Evolutionary conservation across 192 early-diverging fungal species (phyloP).

Genomic region (Bifiguratus adelaidae): DNA sequence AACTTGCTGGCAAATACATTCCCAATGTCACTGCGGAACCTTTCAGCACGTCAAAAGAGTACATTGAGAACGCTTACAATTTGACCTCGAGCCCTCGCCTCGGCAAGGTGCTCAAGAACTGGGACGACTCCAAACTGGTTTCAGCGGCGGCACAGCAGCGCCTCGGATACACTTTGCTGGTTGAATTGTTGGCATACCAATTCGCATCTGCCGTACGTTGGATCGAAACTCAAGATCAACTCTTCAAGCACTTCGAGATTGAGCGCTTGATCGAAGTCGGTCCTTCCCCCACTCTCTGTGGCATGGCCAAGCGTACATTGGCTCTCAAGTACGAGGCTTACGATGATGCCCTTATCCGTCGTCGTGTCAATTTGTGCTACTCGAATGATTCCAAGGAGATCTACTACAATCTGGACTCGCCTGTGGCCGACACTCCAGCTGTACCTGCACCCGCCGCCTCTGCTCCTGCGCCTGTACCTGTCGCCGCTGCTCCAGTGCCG

Average conservation of each 20-base stretch:
- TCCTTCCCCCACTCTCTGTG: constrained; percentile 77
- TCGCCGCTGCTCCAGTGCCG: constrained; percentile 43
- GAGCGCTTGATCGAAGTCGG: constrained; percentile 88
- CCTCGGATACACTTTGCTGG: constrained; percentile 72
- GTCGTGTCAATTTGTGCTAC: constrained; percentile 81
- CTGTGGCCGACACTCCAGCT: constrained; percentile 42
- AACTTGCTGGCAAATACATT: constrained; percentile 82
- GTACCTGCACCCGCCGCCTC: constrained; percentile 27
- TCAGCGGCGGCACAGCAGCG: constrained; percentile 78
- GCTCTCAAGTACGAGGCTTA: constrained; percentile 96
- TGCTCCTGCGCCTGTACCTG: constrained; percentile 29
- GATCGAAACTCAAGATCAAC: constrained; percentile 86
- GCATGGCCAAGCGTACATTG: constrained; percentile 89
- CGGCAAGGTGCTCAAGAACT: constrained; percentile 66
- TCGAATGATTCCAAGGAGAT: constrained; percentile 89
- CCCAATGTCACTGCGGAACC: constrained; percentile 91
- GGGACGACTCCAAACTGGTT: constrained; percentile 58
- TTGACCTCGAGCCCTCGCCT: constrained; percentile 67
- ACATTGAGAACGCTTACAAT: constrained; percentile 61
- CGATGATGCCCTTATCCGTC: constrained; percentile 85
- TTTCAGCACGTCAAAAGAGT: constrained; percentile 67
- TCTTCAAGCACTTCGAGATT: constrained; percentile 74
- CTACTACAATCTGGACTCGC: constrained; percentile 82
- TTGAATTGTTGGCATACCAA: constrained; percentile 89
- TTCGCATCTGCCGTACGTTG: constrained; percentile 89